Percentiles rank a stretch among this genome's conserved stretches.
Conservation (phyloP, 495 filamentous ascomycete species). For the Penicillium cosmopolitanum region DNA sequence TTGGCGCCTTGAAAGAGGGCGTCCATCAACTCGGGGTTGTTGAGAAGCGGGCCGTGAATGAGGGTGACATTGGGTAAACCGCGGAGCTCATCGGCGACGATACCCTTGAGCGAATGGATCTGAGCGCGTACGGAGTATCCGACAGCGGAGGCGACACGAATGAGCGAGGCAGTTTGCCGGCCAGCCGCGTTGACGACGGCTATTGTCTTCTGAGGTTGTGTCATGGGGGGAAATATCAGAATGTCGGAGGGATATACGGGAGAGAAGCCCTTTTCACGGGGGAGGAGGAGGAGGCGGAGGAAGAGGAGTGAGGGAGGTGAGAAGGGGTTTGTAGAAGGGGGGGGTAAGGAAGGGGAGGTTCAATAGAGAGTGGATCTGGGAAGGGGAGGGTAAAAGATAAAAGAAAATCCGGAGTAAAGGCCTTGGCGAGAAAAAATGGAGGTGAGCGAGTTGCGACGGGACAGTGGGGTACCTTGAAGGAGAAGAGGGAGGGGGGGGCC, state of each 20-base stretch:
- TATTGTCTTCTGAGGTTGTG: constrained; percentile 70
- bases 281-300: neutral
- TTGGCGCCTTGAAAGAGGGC: constrained; percentile 81
- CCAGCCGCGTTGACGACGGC: constrained; percentile 92
- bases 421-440: constrained; percentile 34
- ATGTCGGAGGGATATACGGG: constrained; percentile 2
- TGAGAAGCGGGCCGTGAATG: constrained; percentile 79
- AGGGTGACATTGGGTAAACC: constrained; percentile 82
- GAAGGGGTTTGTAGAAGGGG: neutral
- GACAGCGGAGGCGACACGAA: constrained; percentile 87
- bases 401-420: constrained; percentile 34
- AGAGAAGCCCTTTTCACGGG: neutral
- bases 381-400: constrained; percentile 16
- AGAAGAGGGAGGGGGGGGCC: constrained; percentile 18
- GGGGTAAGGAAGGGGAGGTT: neutral
- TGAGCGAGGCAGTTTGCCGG: constrained; percentile 90
- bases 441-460: constrained; percentile 24
- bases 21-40: constrained; percentile 67
- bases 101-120: constrained; percentile 76
- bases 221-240: constrained; percentile 36
- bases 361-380: constrained; percentile 11
- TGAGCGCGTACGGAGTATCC: constrained; percentile 91
- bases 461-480: constrained; percentile 35
- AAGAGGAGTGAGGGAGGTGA: neutral
- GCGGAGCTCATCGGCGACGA: constrained; percentile 81